Base-by-base conservation (phyloP, 352 stramenopile genomes). In the Globisporangium polare region DNA sequence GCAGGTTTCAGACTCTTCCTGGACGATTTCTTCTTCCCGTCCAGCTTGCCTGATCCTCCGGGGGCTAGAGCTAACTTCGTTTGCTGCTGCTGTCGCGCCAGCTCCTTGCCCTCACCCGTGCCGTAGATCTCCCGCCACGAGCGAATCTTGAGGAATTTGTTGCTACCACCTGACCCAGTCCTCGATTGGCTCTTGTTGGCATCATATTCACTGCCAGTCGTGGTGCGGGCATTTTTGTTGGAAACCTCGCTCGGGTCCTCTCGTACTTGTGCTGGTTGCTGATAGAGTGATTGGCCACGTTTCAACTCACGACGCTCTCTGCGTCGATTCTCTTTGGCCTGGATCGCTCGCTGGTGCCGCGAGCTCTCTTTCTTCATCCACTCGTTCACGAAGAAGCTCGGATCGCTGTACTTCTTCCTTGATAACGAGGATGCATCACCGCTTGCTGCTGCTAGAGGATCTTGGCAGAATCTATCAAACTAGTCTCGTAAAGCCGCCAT, bases 81-180 rank as follows among this genome's bases (percentile, higher is more conserved):
- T 20, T 57, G 60, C n/a, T 66, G 55, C 37, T 54, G 62, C 61
- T 68, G 67, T 27, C 41, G 74, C 49, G 68, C 64, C 8, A 88
- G 39, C 33, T 88, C 78, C 49, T 86, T 86, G 0, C 78, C 77
- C 53, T 88, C 78, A 0, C 78, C 78, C 18, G 72, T 88, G 12
- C 78, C 78, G 42, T 86, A 88, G 20, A 83, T 79, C 37, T 88
- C 78, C 13, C 69, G 73, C 78, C 78, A 88, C 50, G 78, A 86
- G 4, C 78, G 71, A 27, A 88, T 86, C 24, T 73, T 80, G 31
- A 86, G 66, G 20, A 85, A 86, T 18, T 77, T 82, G 33, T 73
- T 65, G n/a, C 65, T 72, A 6, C 24, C 41, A 3, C 7, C 43
- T 6, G 29, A 69, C 50, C 41, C 31, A 15, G 47, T 72, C 67